phyloP scores from a whole-genome alignment of 345 rosid genomes.

The Eucalyptus curtisii region DNA sequence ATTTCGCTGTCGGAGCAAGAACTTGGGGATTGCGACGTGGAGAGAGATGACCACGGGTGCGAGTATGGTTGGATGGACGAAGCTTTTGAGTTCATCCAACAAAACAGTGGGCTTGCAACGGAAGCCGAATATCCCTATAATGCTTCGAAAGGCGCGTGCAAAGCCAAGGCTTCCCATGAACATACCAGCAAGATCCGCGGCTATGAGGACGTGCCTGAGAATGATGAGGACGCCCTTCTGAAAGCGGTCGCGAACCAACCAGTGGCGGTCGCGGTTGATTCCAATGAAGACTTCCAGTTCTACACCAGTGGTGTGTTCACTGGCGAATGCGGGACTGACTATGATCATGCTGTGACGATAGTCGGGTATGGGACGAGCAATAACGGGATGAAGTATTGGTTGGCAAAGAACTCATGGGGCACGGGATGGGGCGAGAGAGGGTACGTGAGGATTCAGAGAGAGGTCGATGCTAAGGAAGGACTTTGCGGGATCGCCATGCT shows the following conservation, averaged over 20 bases:
- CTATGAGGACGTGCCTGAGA: constrained; percentile 31
- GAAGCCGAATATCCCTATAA: constrained; percentile 37
- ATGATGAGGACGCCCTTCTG: constrained; percentile 33
- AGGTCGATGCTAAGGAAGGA: constrained; percentile 11
- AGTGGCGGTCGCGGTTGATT: constrained; percentile 39
- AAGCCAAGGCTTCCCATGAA: not conserved
- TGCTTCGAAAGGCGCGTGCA: constrained; percentile 21
- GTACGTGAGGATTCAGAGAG: constrained; percentile 36
- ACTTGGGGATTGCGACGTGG: constrained; percentile 36
- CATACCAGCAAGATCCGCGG: constrained; percentile 16
- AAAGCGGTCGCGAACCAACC: constrained; percentile 55
- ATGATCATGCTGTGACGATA: constrained; percentile 37
- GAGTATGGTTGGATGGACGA: constrained; percentile 39
- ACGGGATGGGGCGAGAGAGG: constrained; percentile 51
- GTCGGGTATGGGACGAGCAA: constrained; percentile 33
- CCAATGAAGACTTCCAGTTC: constrained; percentile 24
- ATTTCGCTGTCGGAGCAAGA: constrained; percentile 57
- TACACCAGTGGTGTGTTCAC: constrained; percentile 40
- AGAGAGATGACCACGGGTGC: constrained; percentile 23
- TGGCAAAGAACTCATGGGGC: constrained; percentile 63
- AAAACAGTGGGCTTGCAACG: constrained; percentile 27
- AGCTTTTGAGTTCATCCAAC: constrained; percentile 35
- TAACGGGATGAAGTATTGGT: constrained; percentile 33
- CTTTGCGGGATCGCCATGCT: constrained; percentile 53
- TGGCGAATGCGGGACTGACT: constrained; percentile 15